Evolutionary conservation across 129 eudicot genomes (phyloP).

Genomic region (Lonicera japonica): DNA sequence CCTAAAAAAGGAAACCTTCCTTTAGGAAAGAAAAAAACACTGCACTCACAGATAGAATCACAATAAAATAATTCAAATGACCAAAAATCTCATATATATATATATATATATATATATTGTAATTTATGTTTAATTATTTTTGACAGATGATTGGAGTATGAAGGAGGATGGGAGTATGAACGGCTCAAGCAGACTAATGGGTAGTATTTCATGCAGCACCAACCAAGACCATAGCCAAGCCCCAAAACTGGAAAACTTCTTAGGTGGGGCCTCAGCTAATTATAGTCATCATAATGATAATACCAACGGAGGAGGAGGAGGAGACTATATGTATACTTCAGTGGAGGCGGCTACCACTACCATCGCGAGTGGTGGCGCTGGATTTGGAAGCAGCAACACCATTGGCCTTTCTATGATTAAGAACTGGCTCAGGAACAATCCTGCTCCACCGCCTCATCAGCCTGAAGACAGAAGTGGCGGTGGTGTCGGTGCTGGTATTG

Average conservation of each 20-base stretch:
- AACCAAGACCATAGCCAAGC: constrained; percentile 36
- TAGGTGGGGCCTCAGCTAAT: constrained; percentile 29
- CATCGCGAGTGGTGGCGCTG: constrained; percentile 11
- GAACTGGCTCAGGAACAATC: constrained; percentile 80
- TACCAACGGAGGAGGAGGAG: neutral
- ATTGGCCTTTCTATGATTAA: constrained; percentile 91
- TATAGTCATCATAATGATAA: neutral
- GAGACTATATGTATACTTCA: constrained; percentile 18
- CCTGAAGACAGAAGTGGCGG: constrained; percentile 16
- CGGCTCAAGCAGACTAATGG: constrained; percentile 36
- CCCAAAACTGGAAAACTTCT: constrained; percentile 84
- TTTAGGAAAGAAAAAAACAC: no score
- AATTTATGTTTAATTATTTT: no score
- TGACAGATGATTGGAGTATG: constrained; percentile 76
- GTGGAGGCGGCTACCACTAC: neutral
- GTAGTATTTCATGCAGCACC: constrained; percentile 32
- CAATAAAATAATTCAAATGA: no score
- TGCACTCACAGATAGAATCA: no score
- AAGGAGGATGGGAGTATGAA: constrained; percentile 23
- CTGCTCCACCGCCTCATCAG: constrained; percentile 24
- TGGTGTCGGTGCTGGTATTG: constrained; percentile 7
- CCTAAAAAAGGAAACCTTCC: no score
- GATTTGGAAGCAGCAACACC: constrained; percentile 8
- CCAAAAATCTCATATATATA: no score
- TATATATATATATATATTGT: neutral